Evolutionary conservation across 2,329 filamentous ascomycete species (phyloP), one percentile per base, ranked within the genome.

Genomic region (Alternaria brassicicola): DNA sequence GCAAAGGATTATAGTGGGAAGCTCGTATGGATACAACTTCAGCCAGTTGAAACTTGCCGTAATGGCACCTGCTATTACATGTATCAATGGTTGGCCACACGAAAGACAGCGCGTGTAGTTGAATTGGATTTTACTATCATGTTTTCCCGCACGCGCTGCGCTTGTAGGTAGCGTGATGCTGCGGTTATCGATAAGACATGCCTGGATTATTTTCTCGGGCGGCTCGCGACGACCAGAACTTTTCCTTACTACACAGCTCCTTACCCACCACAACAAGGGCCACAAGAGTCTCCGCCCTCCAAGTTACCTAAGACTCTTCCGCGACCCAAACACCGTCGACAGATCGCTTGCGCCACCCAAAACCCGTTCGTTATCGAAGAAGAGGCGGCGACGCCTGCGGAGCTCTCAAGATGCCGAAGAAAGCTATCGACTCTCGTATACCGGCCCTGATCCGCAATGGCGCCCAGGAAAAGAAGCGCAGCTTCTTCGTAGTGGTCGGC

Each of bases 401-500:
- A 72, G 66, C 63, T 65, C 63, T 66, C 64, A 71, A 66, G 59
- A 77, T 77, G 75, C 68, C 69, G 17, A 77, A 77, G 69, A 77
- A 77, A 68, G 75, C 75, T 46, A 61, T 57, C 65, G 76, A 78
- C 57, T 73, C 75, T 38, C 76, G 76, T 25, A 78, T 78, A 63
- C 76, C 76, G 55, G 76, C 76, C 51, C 62, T 78, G 66, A 78
- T 78, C 45, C 75, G 76, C 17, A 78, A 78, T 63, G 76, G 76
- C 36, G 76, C 74, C 31, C 76, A 78, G 78, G 93, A 97, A 78
- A 97, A 97, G 86, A 98, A 98, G 83, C 88, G 95, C 78, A 96
- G 91, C 81, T 97, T 99, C 83, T 96, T 99, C 79, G 92, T 99
- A 57, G 89, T 99, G 23, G 94, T 99, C 43, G 95, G 95, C 73